Evolutionary conservation across 1,284 basidiomycete genomes (phyloP).

Genomic region (Leccinum subspadiceum): DNA sequence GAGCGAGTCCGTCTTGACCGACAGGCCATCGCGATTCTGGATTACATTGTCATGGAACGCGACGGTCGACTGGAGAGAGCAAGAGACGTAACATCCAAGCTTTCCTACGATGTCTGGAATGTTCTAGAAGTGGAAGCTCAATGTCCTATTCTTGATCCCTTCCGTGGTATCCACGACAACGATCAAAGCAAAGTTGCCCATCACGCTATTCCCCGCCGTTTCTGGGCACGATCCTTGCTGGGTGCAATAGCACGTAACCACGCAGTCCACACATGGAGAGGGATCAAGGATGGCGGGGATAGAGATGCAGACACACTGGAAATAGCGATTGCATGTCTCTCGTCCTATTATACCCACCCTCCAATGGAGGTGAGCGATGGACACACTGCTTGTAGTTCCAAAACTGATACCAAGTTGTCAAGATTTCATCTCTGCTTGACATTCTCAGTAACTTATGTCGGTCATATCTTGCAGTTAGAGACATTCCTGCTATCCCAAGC

Average conservation of each 20-base stretch:
- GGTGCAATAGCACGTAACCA: conserved; percentile 44
- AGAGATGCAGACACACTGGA: conserved; percentile 40
- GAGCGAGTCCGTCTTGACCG: conserved; percentile 44
- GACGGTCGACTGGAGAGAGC: conserved; percentile 38
- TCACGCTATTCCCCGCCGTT: conserved; percentile 47
- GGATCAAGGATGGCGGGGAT: conserved; percentile 20
- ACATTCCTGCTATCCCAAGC: conserved; percentile 24
- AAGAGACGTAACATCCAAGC: conserved; percentile 33
- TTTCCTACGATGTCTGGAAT: conserved; percentile 56
- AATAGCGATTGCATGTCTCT: conserved; percentile 48
- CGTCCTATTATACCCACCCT: conserved; percentile 52
- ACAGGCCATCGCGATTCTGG: conserved; percentile 41
- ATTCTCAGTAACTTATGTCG: conserved; percentile 42
- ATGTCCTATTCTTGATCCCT: conserved; percentile 36
- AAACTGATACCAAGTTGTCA: conserved; percentile 9
- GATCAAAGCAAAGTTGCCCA: conserved; percentile 18
- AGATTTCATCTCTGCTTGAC: conserved; percentile 42
- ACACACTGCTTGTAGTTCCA: neutral
- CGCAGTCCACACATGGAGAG: conserved; percentile 44
- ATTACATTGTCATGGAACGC: conserved; percentile 38
- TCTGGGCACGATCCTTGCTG: conserved; percentile 50
- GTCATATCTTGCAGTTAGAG: conserved; percentile 32
- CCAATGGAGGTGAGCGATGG: conserved; percentile 39
- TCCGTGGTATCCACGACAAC: conserved; percentile 22
- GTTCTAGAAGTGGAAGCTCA: conserved; percentile 40